phyloP scores from a whole-genome alignment of 2,329 filamentous ascomycete genomes.

The Biscogniauxia marginata region DNA sequence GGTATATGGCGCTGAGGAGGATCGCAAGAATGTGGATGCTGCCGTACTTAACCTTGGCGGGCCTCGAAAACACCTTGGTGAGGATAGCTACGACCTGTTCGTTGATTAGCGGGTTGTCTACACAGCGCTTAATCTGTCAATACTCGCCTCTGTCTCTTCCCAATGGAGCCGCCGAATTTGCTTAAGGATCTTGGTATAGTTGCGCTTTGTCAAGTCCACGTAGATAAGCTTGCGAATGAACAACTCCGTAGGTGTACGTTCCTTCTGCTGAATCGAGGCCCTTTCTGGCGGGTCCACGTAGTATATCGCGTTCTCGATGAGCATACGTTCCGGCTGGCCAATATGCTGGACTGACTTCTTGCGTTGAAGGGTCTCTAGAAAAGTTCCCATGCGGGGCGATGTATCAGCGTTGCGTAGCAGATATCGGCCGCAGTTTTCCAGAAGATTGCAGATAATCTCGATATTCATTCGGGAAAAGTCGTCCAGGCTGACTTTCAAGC shows the following conservation, averaged over 20 bases:
- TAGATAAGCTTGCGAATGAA: constrained; percentile 94
- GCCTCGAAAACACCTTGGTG: constrained; percentile 92
- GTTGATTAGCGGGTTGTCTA: constrained; percentile 18
- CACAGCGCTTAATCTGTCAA: neutral
- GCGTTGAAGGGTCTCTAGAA: constrained; percentile 89
- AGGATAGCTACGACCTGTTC: constrained; percentile 68
- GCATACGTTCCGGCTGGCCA: constrained; percentile 93
- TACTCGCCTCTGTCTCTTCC: constrained; percentile 81
- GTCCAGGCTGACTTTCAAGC: constrained; percentile 93
- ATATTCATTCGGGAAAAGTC: constrained; percentile 99
- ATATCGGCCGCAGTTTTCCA: constrained; percentile 96
- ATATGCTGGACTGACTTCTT: constrained; percentile 97
- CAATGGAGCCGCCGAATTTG: constrained; percentile 94
- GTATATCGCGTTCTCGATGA: constrained; percentile 97
- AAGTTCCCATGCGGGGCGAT: constrained; percentile 86
- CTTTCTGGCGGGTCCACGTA: constrained; percentile 95
- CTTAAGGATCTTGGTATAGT: constrained; percentile 89
- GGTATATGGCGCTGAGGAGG: constrained; percentile 81
- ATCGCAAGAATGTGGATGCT: constrained; percentile 94
- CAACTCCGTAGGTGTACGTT: constrained; percentile 87
- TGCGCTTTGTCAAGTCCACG: constrained; percentile 88
- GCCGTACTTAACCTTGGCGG: constrained; percentile 95
- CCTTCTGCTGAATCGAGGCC: constrained; percentile 93
- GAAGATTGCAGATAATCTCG: constrained; percentile 92
- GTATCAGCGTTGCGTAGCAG: constrained; percentile 90